Percentiles rank a stretch among this genome's conserved stretches.
phyloP scores from a whole-genome alignment of 345 rosid species.

The Eucalyptus polyanthemos region DNA sequence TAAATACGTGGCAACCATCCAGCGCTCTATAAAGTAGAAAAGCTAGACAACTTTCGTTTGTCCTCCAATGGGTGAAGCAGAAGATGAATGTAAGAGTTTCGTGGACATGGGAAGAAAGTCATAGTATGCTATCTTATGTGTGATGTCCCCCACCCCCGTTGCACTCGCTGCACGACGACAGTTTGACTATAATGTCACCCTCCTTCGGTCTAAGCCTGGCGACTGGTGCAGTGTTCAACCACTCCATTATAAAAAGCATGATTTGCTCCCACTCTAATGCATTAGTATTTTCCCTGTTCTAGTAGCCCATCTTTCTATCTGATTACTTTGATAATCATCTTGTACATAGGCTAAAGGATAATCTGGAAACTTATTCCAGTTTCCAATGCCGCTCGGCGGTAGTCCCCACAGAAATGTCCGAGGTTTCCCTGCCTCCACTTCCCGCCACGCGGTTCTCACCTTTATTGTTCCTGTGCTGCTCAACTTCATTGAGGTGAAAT shows the following conservation, averaged over 20 bases:
- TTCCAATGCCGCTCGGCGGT: too few species aligned
- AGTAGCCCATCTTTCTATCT: background rate
- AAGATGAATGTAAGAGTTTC: background rate
- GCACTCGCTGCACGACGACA: background rate
- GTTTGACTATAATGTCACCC: background rate
- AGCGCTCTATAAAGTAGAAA: background rate
- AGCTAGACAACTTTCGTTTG: background rate
- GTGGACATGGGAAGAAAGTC: background rate
- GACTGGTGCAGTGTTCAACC: background rate
- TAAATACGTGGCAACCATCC: background rate
- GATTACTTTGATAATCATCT: background rate
- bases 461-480: background rate
- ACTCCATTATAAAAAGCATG: background rate
- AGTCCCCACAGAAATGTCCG: too few species aligned
- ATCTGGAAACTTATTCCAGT: background rate
- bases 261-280: background rate
- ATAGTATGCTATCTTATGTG: background rate
- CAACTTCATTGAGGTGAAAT: background rate
- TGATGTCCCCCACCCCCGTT: background rate
- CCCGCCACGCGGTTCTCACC: background rate
- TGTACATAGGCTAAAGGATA: background rate
- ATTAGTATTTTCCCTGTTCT: background rate
- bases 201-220: background rate
- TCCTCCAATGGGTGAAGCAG: background rate
- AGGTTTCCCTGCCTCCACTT: too few species aligned